Conservation (phyloP, 768 basidiomycete genomes). For the Lactifluus piperatus region DNA sequence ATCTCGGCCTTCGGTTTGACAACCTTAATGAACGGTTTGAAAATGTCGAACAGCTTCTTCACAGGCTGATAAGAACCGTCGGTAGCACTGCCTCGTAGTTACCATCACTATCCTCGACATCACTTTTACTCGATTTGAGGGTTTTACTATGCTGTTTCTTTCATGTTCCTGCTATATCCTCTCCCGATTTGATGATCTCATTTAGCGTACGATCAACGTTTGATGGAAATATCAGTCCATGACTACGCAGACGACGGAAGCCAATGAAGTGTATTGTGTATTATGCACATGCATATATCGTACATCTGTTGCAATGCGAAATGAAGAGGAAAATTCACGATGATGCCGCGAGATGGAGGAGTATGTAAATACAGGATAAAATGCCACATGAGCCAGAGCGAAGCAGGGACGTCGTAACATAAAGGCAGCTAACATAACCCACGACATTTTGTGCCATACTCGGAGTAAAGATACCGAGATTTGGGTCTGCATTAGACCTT, state of each 20-base stretch:
- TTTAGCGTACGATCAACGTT: no score
- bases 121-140: no score
- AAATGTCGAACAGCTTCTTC: neutral
- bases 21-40: neutral
- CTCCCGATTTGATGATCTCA: neutral
- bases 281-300: neutral
- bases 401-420: neutral
- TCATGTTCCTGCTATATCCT: no score
- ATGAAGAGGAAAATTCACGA: neutral
- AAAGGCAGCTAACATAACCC: neutral
- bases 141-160: no score
- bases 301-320: conserved; percentile 1
- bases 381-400: neutral
- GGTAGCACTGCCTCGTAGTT: no score
- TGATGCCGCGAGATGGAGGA: neutral
- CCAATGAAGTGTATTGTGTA: neutral
- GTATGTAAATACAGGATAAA: neutral
- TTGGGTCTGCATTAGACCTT: neutral
- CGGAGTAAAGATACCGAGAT: neutral
- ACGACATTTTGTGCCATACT: neutral
- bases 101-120: neutral
- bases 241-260: no score
- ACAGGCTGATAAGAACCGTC: neutral
- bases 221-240: no score
- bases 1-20: neutral